Conservation (phyloP, 805 yeast species). For the Candida adriatica region DNA sequence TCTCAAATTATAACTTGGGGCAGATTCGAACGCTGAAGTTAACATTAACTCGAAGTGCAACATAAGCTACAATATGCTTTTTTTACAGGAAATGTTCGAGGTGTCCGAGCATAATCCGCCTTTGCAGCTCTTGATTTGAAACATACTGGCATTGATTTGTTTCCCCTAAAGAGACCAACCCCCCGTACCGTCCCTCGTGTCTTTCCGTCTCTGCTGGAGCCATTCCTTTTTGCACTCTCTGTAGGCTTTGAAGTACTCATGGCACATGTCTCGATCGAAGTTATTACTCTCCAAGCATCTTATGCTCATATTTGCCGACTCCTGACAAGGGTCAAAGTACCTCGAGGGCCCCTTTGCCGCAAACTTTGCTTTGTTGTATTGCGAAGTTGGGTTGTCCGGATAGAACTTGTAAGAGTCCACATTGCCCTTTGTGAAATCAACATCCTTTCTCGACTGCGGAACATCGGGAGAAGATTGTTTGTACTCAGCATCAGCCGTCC, state of each 20-base stretch:
- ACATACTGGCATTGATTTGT: not conserved
- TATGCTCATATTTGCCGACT: conserved; percentile 80
- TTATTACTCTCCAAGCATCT: conserved; percentile 75
- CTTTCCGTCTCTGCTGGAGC: conserved; percentile 38
- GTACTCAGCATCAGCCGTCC: conserved; percentile 16
- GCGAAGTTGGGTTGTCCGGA: conserved; percentile 83
- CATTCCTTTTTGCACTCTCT: conserved; percentile 84
- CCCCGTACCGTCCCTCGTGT: conserved; percentile 22
- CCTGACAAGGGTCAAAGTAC: conserved; percentile 90
- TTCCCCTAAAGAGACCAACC: conserved; percentile 20
- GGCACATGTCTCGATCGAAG: conserved; percentile 61
- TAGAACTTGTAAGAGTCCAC: conserved; percentile 55
- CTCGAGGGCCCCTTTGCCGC: conserved; percentile 71
- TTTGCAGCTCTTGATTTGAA: not conserved
- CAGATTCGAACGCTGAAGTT: too few species aligned
- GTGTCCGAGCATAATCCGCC: not conserved
- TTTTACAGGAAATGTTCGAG: not conserved
- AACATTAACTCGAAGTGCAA: too few species aligned
- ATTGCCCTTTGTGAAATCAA: conserved; percentile 50
- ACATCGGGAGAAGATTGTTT: conserved; percentile 20
- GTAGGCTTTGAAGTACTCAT: conserved; percentile 86
- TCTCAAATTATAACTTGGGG: too few species aligned
- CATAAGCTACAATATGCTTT: too few species aligned
- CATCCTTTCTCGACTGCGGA: conserved; percentile 30
- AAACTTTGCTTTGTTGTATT: conserved; percentile 62